Conservation (phyloP, 2,329 filamentous ascomycete genomes). For the Aspergillus unguis region DNA sequence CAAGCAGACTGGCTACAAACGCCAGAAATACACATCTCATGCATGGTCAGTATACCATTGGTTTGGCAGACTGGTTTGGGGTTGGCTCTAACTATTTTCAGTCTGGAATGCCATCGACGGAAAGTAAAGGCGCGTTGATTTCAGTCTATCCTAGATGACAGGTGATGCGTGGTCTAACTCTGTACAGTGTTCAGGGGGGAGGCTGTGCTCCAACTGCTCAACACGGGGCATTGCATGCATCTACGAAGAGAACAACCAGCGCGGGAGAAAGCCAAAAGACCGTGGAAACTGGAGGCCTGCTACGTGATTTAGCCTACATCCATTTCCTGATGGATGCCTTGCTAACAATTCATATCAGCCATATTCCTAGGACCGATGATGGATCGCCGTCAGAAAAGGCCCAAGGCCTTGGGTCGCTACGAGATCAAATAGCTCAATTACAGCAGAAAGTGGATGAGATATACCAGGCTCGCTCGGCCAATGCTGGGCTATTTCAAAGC, state of each 20-base stretch:
- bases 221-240: not conserved
- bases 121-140: not conserved
- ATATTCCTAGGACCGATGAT: no score
- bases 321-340: not conserved
- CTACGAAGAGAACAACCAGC: not conserved
- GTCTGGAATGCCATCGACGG: not conserved
- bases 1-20: not conserved
- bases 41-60: not conserved
- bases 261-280: not conserved
- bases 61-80: not conserved
- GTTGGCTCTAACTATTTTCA: not conserved
- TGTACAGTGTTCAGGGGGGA: not conserved
- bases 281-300: not conserved
- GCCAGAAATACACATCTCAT: not conserved
- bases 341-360: no score
- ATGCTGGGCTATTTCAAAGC: no score
- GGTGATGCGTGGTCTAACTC: not conserved
- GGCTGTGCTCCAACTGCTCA: not conserved
- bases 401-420: no score
- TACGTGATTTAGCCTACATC: not conserved
- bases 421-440: no score
- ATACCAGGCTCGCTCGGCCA: no score
- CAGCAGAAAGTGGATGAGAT: no score
- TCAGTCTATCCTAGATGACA: not conserved
- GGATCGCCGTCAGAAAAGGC: no score